Conservation (phyloP, 1,284 basidiomycete species). For the Gastroboletus turbinatus region DNA sequence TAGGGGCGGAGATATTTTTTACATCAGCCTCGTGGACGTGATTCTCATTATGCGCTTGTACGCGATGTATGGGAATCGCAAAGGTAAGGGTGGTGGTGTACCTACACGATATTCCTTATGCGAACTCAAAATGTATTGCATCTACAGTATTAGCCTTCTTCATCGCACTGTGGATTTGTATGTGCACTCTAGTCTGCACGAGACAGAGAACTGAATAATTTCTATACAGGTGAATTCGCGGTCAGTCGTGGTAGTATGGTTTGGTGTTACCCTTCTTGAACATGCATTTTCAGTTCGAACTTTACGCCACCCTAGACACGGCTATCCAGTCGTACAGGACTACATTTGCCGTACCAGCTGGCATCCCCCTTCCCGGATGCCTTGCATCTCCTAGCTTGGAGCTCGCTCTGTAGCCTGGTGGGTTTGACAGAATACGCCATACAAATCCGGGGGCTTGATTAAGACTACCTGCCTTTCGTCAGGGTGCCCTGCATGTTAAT, state of each 20-base stretch:
- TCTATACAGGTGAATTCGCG: not conserved
- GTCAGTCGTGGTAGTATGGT: not conserved
- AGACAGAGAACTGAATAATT: not conserved
- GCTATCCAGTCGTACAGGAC: not conserved
- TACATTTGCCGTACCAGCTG: not conserved
- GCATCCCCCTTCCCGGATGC: slow-evolving; percentile 1
- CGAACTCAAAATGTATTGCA: not conserved
- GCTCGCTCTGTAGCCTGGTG: not conserved
- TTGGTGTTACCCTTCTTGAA: not conserved
- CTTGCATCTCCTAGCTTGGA: not conserved
- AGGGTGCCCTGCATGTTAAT: slow-evolving; percentile 3
- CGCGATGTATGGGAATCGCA: slow-evolving; percentile 4
- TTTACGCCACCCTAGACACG: not conserved
- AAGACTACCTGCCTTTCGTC: not conserved
- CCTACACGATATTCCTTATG: not conserved
- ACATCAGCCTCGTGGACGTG: not conserved
- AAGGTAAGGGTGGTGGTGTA: not conserved
- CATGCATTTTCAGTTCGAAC: not conserved
- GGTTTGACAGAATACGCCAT: not conserved
- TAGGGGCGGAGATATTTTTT: not conserved
- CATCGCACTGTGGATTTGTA: not conserved
- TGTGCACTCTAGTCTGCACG: not conserved
- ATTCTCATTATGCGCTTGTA: slow-evolving; percentile 9
- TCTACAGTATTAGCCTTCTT: slow-evolving; percentile 5
- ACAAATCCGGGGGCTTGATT: not conserved